A percentile compares a stretch with the other conserved stretches of the same genome.
Evolutionary conservation across 2,329 filamentous ascomycete genomes (phyloP).

Genomic region (Fusarium sp.): DNA sequence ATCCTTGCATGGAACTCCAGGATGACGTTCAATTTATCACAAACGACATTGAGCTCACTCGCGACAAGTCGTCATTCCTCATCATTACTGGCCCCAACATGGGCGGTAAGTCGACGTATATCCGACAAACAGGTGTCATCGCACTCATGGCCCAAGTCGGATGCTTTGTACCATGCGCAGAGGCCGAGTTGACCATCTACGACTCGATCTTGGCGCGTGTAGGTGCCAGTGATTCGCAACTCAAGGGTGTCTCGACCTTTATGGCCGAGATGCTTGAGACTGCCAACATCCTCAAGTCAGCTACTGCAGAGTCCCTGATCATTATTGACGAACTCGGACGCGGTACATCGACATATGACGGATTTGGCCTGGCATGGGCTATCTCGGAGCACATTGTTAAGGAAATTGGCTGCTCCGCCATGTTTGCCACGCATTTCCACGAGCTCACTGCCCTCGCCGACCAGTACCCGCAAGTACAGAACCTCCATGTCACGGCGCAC

Average conservation of each 20-base stretch:
- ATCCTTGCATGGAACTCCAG: slow-evolving; percentile 98
- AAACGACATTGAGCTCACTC: slow-evolving; percentile 88
- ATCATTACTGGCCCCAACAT: slow-evolving; percentile 99
- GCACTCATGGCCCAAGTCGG: slow-evolving; percentile 97
- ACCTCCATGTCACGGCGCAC: slow-evolving; percentile 96
- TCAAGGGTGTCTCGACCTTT: slow-evolving; percentile 98
- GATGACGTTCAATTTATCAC: slow-evolving; percentile 99
- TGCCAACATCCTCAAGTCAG: slow-evolving; percentile 97
- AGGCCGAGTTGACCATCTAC: slow-evolving; percentile 94
- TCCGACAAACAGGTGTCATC: slow-evolving; percentile 96
- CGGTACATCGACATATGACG: slow-evolving; percentile 97
- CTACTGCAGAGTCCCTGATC: slow-evolving; percentile 94
- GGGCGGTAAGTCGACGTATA: slow-evolving; percentile 99
- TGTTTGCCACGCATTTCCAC: slow-evolving; percentile 99
- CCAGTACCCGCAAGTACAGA: slow-evolving; percentile 88
- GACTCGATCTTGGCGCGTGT: slow-evolving; percentile 97
- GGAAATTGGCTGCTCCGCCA: slow-evolving; percentile 92
- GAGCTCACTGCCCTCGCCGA: slow-evolving; percentile 94
- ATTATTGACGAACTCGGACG: slow-evolving; percentile 98
- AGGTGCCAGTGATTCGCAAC: slow-evolving; percentile 94
- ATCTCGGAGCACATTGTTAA: slow-evolving; percentile 98
- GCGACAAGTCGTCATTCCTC: slow-evolving; percentile 87
- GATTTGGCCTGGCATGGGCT: slow-evolving; percentile 98
- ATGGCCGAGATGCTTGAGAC: slow-evolving; percentile 99
- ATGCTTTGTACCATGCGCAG: slow-evolving; percentile 92